A percentile compares a stretch with the other conserved stretches of the same genome.
Conservation (phyloP, 768 basidiomycete genomes). For the Russula griseocarnosa region DNA sequence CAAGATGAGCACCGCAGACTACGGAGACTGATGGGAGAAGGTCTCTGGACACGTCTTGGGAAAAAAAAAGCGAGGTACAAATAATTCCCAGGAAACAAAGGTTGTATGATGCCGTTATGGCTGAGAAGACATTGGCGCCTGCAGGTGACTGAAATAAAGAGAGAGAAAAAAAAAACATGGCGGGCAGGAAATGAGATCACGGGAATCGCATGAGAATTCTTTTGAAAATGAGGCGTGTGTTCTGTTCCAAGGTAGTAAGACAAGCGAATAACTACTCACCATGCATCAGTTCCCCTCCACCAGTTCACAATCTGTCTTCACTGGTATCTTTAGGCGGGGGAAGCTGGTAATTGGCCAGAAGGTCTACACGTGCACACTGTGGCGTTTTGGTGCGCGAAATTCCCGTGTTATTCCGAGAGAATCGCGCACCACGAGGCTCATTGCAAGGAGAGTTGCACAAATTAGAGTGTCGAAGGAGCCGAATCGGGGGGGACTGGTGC, state of each 20-base stretch:
- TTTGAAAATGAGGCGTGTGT: constrained; percentile 6
- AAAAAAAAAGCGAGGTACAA: neutral
- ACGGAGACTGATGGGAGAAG: constrained; percentile 6
- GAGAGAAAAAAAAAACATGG: constrained; percentile 7
- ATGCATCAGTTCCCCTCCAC: neutral
- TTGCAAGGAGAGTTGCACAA: neutral
- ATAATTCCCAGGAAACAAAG: neutral
- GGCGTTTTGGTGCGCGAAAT: neutral
- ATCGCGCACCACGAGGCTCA: constrained; percentile 1
- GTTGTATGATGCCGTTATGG: constrained; percentile 20
- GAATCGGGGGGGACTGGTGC: neutral
- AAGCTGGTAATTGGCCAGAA: neutral
- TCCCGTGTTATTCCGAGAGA: neutral
- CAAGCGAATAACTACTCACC: neutral
- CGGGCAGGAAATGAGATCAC: constrained; percentile 19
- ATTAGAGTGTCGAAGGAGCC: neutral
- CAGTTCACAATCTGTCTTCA: constrained; percentile 3
- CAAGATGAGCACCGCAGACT: constrained; percentile 11
- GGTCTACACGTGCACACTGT: neutral
- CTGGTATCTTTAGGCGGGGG: neutral
- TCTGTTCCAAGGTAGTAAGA: constrained; percentile 11
- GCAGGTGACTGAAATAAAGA: neutral
- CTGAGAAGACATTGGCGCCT: constrained; percentile 5
- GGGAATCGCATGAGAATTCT: constrained; percentile 7
- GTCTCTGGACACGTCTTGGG: constrained; percentile 22